A percentile compares a stretch with the other conserved stretches of the same genome.
phyloP scores from a whole-genome alignment of 2,329 filamentous ascomycete species.

The Monosporascus sp. region DNA sequence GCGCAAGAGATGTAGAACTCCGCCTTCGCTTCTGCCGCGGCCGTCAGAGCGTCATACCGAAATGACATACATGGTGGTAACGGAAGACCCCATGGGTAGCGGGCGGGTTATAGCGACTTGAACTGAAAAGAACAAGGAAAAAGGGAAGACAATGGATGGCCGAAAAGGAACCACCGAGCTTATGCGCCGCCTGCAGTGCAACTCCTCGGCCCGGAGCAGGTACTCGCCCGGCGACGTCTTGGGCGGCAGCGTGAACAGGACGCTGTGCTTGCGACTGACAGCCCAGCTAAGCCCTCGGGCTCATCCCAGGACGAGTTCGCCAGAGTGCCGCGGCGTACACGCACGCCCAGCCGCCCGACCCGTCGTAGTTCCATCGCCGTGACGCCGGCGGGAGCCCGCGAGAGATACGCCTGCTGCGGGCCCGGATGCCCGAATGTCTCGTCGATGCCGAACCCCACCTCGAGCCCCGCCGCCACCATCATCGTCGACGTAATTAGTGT shows the following conservation, averaged over 20 bases:
- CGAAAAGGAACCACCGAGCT: too few relatives aligned
- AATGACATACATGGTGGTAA: too few relatives aligned
- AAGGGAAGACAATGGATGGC: too few relatives aligned
- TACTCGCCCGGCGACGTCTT: constrained; percentile 16
- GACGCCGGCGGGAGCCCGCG: constrained; percentile 4
- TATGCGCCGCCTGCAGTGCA: constrained; percentile 16
- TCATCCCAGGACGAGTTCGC: neutral
- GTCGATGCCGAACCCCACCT: constrained; percentile 14
- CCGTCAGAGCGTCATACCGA: too few relatives aligned
- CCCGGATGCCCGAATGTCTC: constrained; percentile 17
- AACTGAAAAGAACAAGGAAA: too few relatives aligned
- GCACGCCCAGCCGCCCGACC: constrained; percentile 12
- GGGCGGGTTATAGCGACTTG: too few relatives aligned
- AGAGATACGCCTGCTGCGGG: constrained; percentile 16
- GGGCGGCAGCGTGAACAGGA: constrained; percentile 10
- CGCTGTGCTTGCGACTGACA: constrained; percentile 4
- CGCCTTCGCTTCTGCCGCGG: constrained; percentile 8
- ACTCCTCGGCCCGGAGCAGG: constrained; percentile 16
- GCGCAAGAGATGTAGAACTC: constrained; percentile 18
- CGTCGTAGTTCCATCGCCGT: constrained; percentile 11
- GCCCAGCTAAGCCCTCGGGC: constrained; percentile 6
- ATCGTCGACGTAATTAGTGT: constrained; percentile 5
- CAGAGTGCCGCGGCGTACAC: constrained; percentile 9
- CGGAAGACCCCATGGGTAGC: too few relatives aligned
- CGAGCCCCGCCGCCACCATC: constrained; percentile 7